These are phyloP conservation scores for Aegilops sharonensis DNA, from an alignment of 176 grass and related monocot genomes.

Conservation along the genomic window DNA sequence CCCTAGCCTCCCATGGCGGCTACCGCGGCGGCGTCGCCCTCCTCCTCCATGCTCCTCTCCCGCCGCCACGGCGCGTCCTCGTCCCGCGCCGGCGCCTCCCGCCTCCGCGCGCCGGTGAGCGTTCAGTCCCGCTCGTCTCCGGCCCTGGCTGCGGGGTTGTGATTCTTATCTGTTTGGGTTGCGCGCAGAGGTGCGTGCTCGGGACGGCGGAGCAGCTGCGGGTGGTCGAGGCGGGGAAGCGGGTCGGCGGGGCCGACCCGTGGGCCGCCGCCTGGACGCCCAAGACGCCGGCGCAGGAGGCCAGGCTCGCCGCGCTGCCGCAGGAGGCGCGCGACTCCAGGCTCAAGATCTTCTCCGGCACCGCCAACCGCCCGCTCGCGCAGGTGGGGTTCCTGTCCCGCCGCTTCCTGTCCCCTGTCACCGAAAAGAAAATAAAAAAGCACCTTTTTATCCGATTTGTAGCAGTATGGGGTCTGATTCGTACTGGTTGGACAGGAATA, in stretches of 20 bases:
- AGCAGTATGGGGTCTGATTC: background rate
- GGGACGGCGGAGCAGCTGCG: constrained; percentile 41
- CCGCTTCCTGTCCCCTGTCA: background rate
- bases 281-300: constrained; percentile 19
- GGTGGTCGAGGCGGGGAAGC: constrained; percentile 24
- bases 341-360: constrained; percentile 83
- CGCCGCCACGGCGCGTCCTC: constrained; percentile 9
- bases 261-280: constrained; percentile 21
- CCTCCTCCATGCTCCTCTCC: constrained; percentile 7
- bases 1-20: constrained; percentile 41
- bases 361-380: constrained; percentile 65
- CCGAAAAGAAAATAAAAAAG: background rate
- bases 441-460: background rate
- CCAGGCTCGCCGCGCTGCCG: constrained; percentile 24
- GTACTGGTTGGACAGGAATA: background rate
- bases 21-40: constrained; percentile 35
- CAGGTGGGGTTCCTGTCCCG: constrained; percentile 39
- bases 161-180: background rate
- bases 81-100: constrained; percentile 11
- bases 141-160: background rate
- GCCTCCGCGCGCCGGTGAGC: constrained; percentile 54
- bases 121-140: background rate
- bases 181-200: constrained; percentile 39
- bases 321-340: constrained; percentile 42
- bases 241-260: background rate